Evolutionary conservation across 768 basidiomycete species (phyloP).

Genomic region (Lentinula sp.): DNA sequence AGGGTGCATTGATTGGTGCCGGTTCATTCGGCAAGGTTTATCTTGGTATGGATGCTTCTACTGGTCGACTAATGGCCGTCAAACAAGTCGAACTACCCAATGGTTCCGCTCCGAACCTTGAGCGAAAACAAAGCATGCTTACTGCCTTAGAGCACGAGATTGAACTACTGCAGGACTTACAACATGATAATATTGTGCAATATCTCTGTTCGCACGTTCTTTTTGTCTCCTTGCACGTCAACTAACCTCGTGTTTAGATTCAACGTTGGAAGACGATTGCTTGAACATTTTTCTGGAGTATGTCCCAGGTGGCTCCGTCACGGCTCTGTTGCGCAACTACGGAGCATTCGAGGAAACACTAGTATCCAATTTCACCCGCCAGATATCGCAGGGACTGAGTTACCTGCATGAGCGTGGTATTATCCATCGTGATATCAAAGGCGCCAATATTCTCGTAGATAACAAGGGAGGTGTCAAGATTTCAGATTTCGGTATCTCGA

Average conservation of each 20-base stretch:
- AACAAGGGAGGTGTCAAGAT: slow-evolving; percentile 98
- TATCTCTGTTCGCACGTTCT: slow-evolving; percentile 70
- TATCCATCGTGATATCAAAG: slow-evolving; percentile 98
- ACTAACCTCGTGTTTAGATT: slow-evolving; percentile 50
- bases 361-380: slow-evolving; percentile 88
- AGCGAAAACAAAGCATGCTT: slow-evolving; percentile 91
- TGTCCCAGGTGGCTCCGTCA: slow-evolving; percentile 92
- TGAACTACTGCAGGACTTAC: slow-evolving; percentile 84
- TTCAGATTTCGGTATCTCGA: slow-evolving; percentile 94
- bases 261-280: slow-evolving; percentile 83
- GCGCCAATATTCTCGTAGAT: slow-evolving; percentile 96
- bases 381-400: slow-evolving; percentile 82
- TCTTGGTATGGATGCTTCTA: slow-evolving; percentile 90
- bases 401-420: slow-evolving; percentile 93
- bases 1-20: slow-evolving; percentile 91
- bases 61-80: slow-evolving; percentile 91
- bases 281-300: slow-evolving; percentile 98
- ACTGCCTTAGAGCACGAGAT: slow-evolving; percentile 91
- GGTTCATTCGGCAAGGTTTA: slow-evolving; percentile 95
- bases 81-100: slow-evolving; percentile 94
- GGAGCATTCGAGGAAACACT: slow-evolving; percentile 93
- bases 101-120: slow-evolving; percentile 79
- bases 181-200: slow-evolving; percentile 96
- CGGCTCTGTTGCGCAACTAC: slow-evolving; percentile 82
- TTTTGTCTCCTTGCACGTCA: neutral